Conservation (phyloP, 176 grass and related monocot species). For the Eleusine coracana region DNA sequence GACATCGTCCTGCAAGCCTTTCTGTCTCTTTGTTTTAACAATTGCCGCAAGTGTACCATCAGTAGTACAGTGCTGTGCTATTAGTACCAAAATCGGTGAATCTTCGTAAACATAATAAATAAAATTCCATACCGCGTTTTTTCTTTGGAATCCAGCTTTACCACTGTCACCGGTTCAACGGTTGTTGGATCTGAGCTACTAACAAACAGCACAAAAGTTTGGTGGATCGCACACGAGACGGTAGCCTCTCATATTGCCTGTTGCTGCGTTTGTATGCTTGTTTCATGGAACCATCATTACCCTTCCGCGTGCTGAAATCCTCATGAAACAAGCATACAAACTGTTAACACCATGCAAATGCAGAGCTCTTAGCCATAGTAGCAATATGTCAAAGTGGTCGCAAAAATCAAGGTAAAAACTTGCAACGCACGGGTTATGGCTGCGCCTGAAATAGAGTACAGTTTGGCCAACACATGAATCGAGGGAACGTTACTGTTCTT, state of each 20-base stretch:
- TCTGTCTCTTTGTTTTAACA: background rate
- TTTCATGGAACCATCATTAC: slow-evolving; percentile 8
- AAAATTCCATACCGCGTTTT: background rate
- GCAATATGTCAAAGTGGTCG: slow-evolving; percentile 1
- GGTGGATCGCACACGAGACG: slow-evolving; percentile 11
- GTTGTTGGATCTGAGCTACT: slow-evolving; percentile 53
- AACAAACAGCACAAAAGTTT: slow-evolving; percentile 31
- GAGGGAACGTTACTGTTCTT: slow-evolving; percentile 21
- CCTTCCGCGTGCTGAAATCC: background rate
- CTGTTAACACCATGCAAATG: background rate
- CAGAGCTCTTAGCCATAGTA: background rate
- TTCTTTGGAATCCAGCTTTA: slow-evolving; percentile 3
- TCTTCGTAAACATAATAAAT: background rate
- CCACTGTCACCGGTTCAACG: slow-evolving; percentile 18
- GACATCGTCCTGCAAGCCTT: background rate
- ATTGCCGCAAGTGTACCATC: slow-evolving; percentile 13
- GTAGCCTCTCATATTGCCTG: background rate
- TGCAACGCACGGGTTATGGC: slow-evolving; percentile 29
- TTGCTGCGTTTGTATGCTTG: background rate
- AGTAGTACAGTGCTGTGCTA: background rate
- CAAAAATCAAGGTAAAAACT: slow-evolving; percentile 29
- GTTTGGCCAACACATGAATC: background rate
- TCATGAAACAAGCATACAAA: background rate
- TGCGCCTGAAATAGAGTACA: slow-evolving; percentile 8
- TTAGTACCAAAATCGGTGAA: background rate